Percentiles rank a stretch among this genome's conserved stretches.
These are phyloP conservation scores for Daedaleopsis nitida DNA, from an alignment of 768 basidiomycete species.

Conservation along the genomic window DNA sequence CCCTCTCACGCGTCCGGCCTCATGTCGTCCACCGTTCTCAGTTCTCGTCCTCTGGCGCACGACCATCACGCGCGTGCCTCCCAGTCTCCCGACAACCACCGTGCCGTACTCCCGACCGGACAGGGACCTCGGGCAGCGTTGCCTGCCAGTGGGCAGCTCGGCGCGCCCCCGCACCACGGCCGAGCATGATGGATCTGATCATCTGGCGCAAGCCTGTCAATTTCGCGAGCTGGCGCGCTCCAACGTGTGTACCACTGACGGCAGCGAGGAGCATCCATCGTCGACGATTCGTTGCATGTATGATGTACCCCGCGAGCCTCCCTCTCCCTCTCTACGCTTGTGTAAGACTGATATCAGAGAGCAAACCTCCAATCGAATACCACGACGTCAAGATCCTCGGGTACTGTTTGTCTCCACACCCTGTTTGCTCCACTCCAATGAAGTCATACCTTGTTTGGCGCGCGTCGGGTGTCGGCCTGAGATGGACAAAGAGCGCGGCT, in stretches of 20 bases:
- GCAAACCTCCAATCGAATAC: neutral
- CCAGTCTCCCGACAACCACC: neutral
- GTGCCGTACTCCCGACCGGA: neutral
- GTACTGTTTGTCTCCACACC: neutral
- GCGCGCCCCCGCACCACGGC: slow-evolving; percentile 4
- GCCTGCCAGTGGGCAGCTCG: neutral
- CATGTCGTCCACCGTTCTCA: neutral
- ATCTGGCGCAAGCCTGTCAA: slow-evolving; percentile 11
- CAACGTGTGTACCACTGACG: slow-evolving; percentile 11
- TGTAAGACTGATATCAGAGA: neutral
- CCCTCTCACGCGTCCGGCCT: slow-evolving; percentile 8
- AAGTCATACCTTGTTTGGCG: slow-evolving; percentile 5
- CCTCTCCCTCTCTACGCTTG: neutral
- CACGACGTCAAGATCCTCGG: neutral
- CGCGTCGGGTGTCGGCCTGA: neutral
- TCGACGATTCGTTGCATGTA: neutral
- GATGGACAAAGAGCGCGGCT: neutral
- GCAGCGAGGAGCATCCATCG: neutral
- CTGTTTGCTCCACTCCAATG: slow-evolving; percentile 2
- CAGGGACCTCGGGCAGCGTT: neutral
- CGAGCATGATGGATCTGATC: slow-evolving; percentile 10
- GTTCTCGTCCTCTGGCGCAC: neutral
- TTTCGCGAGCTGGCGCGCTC: slow-evolving; percentile 7
- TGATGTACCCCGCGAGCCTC: neutral
- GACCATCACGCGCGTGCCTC: neutral